Conservation (phyloP, 2,329 filamentous ascomycete genomes). For the Alternaria angustiovoidea region DNA sequence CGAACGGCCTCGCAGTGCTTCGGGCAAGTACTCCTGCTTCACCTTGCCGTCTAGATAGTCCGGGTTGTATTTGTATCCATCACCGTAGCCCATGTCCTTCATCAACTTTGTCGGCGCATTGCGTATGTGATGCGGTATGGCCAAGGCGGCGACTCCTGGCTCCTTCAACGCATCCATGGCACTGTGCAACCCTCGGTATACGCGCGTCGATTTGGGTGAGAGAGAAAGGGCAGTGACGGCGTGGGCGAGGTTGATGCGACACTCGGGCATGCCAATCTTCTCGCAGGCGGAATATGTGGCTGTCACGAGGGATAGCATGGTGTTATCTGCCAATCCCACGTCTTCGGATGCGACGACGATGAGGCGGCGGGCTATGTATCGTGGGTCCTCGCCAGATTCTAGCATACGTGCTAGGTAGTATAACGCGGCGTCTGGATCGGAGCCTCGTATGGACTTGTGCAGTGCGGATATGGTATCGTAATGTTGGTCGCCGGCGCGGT, state of each 20-base stretch:
- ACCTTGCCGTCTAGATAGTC: conserved; percentile 85
- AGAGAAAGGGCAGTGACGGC: conserved; percentile 81
- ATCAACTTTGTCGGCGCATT: conserved; percentile 93
- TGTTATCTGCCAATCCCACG: conserved; percentile 87
- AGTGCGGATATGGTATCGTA: conserved; percentile 98
- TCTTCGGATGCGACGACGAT: conserved; percentile 96
- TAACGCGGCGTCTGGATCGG: conserved; percentile 83
- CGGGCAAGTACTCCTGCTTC: conserved; percentile 88
- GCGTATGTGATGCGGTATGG: conserved; percentile 85
- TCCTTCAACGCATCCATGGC: conserved; percentile 81
- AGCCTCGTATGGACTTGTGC: conserved; percentile 92
- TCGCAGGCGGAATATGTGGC: conserved; percentile 87
- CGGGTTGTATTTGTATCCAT: conserved; percentile 96
- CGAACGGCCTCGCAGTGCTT: conserved; percentile 70
- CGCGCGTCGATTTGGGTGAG: conserved; percentile 85
- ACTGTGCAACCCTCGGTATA: conserved; percentile 83
- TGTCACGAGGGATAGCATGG: conserved; percentile 82
- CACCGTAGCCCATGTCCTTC: conserved; percentile 90
- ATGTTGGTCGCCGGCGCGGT: conserved; percentile 93
- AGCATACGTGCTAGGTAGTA: conserved; percentile 98
- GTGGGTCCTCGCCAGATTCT: conserved; percentile 89
- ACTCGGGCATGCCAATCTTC: conserved; percentile 95
- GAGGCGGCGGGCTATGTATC: conserved; percentile 91
- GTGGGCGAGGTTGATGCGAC: conserved; percentile 89
- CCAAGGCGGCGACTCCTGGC: conserved; percentile 80